Percentiles rank a stretch among this genome's conserved stretches.
phyloP scores from a whole-genome alignment of 805 yeast species.

The Yamadazyma ubonensis region DNA sequence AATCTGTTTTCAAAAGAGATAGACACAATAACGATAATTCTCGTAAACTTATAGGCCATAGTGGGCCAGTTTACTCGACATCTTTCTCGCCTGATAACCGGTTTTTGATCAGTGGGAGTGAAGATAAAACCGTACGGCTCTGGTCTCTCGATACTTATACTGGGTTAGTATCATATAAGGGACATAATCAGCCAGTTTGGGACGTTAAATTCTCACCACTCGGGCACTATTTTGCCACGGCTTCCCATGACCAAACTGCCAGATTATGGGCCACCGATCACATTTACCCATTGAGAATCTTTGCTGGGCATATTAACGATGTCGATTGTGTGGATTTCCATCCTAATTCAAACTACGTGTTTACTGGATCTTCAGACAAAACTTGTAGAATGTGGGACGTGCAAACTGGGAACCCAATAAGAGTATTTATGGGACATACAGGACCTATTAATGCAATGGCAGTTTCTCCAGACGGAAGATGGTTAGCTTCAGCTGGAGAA shows the following conservation, averaged over 20 bases:
- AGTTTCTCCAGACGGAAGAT: conserved; percentile 94
- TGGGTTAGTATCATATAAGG: conserved; percentile 88
- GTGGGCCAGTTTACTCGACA: conserved; percentile 90
- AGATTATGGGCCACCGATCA: conserved; percentile 98
- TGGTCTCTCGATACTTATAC: conserved; percentile 95
- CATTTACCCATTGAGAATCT: conserved; percentile 90
- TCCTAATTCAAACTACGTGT: conserved; percentile 91
- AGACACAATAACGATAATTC: conserved; percentile 45
- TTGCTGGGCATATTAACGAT: conserved; percentile 96
- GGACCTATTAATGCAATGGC: conserved; percentile 85
- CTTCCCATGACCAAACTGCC: conserved; percentile 96
- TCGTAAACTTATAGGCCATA: conserved; percentile 80
- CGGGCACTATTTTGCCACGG: conserved; percentile 98
- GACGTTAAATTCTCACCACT: conserved; percentile 92
- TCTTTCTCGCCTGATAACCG: conserved; percentile 89
- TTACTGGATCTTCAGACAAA: conserved; percentile 94
- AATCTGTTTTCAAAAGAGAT: conserved; percentile 58
- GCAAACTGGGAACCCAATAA: conserved; percentile 79
- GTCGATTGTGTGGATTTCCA: conserved; percentile 95
- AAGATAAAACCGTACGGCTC: conserved; percentile 85
- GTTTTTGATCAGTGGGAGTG: conserved; percentile 78
- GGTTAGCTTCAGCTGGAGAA: conserved; percentile 94
- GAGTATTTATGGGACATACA: conserved; percentile 89
- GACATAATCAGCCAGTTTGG: conserved; percentile 97
- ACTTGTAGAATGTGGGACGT: conserved; percentile 99